Conservation (phyloP, 164 flowering plant species). For the grape (Vitis vinifera) region DNA sequence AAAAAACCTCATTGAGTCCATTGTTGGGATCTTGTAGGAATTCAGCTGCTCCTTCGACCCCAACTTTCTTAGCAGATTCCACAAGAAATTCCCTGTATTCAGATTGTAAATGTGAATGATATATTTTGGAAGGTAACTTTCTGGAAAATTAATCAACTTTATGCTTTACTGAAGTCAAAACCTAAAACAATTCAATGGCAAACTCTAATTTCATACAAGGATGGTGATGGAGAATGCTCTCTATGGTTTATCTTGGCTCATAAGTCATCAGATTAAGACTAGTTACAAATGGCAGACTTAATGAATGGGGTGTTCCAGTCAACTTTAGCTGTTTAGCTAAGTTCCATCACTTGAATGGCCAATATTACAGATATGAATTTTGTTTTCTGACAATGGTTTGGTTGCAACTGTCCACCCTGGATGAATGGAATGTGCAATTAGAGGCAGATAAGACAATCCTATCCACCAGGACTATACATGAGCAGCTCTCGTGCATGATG, state of each 20-base stretch:
- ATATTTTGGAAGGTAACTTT: neutral
- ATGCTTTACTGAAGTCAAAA: neutral
- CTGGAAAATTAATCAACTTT: neutral
- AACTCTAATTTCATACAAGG: no score
- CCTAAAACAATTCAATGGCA: neutral
- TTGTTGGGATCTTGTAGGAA: constrained; percentile 73
- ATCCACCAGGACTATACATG: neutral
- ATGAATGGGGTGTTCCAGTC: no score
- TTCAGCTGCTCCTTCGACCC: constrained; percentile 80
- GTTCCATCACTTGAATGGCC: neutral
- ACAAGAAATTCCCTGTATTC: constrained; percentile 71
- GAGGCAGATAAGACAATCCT: neutral
- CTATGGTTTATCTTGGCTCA: no score
- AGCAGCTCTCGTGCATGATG: no score
- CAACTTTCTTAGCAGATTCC: constrained; percentile 72
- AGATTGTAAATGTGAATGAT: neutral
- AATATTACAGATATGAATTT: neutral
- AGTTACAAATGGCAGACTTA: no score
- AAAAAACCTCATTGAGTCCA: constrained; percentile 65
- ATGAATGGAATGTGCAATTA: neutral
- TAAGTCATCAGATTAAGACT: no score
- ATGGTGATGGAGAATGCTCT: no score
- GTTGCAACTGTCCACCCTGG: neutral
- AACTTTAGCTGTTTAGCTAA: neutral
- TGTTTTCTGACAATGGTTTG: neutral